Evolutionary conservation across 495 filamentous ascomycete genomes (phyloP).

Genomic region (Geoglossum glabrum): DNA sequence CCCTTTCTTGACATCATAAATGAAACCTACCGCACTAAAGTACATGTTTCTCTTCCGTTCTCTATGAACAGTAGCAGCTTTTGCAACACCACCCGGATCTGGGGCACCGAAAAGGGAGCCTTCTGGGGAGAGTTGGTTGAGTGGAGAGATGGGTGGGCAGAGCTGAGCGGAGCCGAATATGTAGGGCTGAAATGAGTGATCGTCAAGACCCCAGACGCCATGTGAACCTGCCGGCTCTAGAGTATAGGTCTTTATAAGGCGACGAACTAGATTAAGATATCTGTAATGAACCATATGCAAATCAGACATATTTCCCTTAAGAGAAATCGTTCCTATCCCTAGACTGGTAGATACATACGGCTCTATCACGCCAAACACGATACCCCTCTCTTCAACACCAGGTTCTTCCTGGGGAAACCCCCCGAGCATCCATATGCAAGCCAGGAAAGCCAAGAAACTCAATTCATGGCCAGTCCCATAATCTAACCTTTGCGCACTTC

Average conservation of each 20-base stretch:
- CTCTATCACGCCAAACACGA: constrained; percentile 65
- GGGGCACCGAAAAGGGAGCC: constrained; percentile 57
- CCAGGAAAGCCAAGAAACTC: constrained; percentile 82
- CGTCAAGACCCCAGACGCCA: constrained; percentile 91
- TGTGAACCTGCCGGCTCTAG: constrained; percentile 92
- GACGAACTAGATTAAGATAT: constrained; percentile 68
- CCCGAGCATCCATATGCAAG: constrained; percentile 73
- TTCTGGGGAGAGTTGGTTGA: constrained; percentile 43
- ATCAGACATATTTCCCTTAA: background rate
- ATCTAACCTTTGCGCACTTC: constrained; percentile 72
- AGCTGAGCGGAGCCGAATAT: constrained; percentile 86
- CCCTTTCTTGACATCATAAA: constrained; percentile 91
- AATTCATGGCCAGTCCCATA: constrained; percentile 95
- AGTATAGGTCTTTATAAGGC: constrained; percentile 75
- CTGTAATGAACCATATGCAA: constrained; percentile 20
- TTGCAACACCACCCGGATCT: constrained; percentile 45
- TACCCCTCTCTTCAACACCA: constrained; percentile 38
- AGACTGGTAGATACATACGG: constrained; percentile 32
- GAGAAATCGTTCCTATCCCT: background rate
- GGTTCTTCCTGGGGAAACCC: constrained; percentile 38
- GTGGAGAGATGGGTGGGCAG: constrained; percentile 44
- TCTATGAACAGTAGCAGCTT: constrained; percentile 39
- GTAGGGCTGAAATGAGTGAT: constrained; percentile 93
- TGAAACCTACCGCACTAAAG: constrained; percentile 96
- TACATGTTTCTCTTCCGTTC: constrained; percentile 69